Percentiles rank a stretch among this genome's conserved stretches.
These are phyloP conservation scores for Purshia tridentata DNA, from an alignment of 306 rosid genomes.

Conservation along the genomic window DNA sequence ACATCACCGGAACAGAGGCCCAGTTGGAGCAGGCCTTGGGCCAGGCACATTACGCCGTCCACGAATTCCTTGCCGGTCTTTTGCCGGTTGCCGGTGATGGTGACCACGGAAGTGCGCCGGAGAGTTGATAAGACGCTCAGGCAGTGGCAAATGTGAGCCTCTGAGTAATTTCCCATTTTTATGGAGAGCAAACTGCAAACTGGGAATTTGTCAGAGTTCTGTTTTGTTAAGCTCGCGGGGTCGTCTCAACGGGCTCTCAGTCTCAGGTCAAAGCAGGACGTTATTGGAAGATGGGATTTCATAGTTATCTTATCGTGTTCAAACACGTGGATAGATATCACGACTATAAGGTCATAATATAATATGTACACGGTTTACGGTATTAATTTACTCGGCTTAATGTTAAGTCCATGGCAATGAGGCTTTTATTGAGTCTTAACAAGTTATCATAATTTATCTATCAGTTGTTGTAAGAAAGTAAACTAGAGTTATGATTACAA, in stretches of 20 bases:
- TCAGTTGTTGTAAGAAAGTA: too few species aligned
- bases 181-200: neutral
- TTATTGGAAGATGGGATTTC: conserved; percentile 1
- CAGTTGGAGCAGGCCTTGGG: conserved; percentile 52
- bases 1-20: conserved; percentile 64
- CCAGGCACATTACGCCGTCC: conserved; percentile 52
- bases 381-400: too few species aligned
- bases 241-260: neutral
- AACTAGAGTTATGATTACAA: too few species aligned
- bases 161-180: conserved; percentile 44
- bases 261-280: neutral
- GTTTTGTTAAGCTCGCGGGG: neutral
- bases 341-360: neutral
- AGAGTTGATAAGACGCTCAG: conserved; percentile 46
- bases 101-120: conserved; percentile 41
- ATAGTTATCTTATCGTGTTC: conserved; percentile 4
- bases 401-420: too few species aligned
- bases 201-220: neutral
- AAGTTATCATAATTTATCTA: too few species aligned
- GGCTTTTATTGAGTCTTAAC: too few species aligned
- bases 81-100: conserved; percentile 37
- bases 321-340: neutral
- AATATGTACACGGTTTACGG: too few species aligned
- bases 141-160: conserved; percentile 77
- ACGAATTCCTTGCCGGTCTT: conserved; percentile 58